Evolutionary conservation across 108 stramenopile genomes (phyloP), one percentile per base, ranked within the genome.

Genomic region (Skeletonema potamos): DNA sequence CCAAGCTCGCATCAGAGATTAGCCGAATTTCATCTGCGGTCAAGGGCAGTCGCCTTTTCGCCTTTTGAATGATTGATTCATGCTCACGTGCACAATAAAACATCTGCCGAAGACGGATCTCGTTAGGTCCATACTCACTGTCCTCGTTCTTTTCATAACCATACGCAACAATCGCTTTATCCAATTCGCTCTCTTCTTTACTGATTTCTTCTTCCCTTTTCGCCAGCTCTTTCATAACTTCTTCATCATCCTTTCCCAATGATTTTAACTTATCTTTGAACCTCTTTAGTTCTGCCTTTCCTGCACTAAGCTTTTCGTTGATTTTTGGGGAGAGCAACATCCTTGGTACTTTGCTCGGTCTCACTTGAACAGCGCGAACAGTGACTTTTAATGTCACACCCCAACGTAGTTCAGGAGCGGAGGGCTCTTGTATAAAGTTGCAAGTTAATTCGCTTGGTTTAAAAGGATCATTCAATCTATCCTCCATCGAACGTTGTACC

Each of bases 11-110:
- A 62, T 74, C 74, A 3, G 41, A 39, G 12, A 75, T 29, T 54
- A 80, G 33, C 48, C 56, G 37, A 26, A 17, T 44, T 64, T 78
- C 69, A 43, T 46, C 64, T 8, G 55, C 43, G 44, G 33, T 57
- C 27, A 74, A 48, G n/a, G 13, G 29, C 17, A 17, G 27, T 33
- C 68, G 64, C 24, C 79, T 29, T 27, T 70, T 29, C n/a, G 69
- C 20, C 56, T 70, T 80, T 0, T 28, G 43, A 26, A 54, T 32
- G 29, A 80, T 70, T 39, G 55, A 58, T 27, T 58, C 59, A 39
- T 75, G 79, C 37, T 80, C 79, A 26, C 68, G 79, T 18, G 74
- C 79, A 59, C 68, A 69, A 43, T 75, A 80, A 68, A 80, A 80
- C 79, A 80, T 80, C 37, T 80, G 79, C 22, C 72, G 66, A 12